These are phyloP conservation scores for Clausena lansium DNA, from an alignment of 345 rosid genomes.

Conservation along the genomic window DNA sequence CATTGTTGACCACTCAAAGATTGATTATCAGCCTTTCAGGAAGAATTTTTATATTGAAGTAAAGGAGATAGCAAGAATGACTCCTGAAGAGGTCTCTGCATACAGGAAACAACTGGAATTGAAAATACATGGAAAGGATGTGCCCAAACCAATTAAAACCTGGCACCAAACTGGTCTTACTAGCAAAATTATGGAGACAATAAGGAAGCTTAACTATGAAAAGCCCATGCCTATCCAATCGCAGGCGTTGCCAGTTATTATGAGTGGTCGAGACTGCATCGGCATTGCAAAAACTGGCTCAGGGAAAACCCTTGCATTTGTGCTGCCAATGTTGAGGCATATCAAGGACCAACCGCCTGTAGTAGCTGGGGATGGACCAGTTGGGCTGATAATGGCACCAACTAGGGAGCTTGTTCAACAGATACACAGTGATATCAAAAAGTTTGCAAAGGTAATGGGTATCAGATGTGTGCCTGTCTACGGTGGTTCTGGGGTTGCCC, in stretches of 20 bases:
- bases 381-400: slow-evolving; percentile 98
- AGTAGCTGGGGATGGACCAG: slow-evolving; percentile 91
- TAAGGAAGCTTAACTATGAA: slow-evolving; percentile 84
- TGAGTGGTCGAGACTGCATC: slow-evolving; percentile 99
- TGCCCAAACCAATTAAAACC: slow-evolving; percentile 80
- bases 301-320: slow-evolving; percentile 95
- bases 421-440: slow-evolving; percentile 90
- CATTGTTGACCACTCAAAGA: slow-evolving; percentile 89
- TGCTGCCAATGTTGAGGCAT: slow-evolving; percentile 97
- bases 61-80: slow-evolving; percentile 82
- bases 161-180: slow-evolving; percentile 98
- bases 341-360: slow-evolving; percentile 98
- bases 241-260: slow-evolving; percentile 87
- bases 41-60: slow-evolving; percentile 87
- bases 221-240: slow-evolving; percentile 98
- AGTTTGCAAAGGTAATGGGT: slow-evolving; percentile 75
- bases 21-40: slow-evolving; percentile 75
- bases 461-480: slow-evolving; percentile 89
- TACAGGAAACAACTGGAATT: slow-evolving; percentile 83
- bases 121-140: slow-evolving; percentile 95
- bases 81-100: slow-evolving; percentile 73
- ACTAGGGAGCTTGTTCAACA: slow-evolving; percentile 99
- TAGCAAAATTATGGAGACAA: slow-evolving; percentile 76
- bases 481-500: slow-evolving; percentile 99
- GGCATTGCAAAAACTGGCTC: slow-evolving; percentile 98